A percentile compares a stretch with the other conserved stretches of the same genome.
Evolutionary conservation across 2,329 filamentous ascomycete species (phyloP).

Genomic region (Colletotrichum sidae): DNA sequence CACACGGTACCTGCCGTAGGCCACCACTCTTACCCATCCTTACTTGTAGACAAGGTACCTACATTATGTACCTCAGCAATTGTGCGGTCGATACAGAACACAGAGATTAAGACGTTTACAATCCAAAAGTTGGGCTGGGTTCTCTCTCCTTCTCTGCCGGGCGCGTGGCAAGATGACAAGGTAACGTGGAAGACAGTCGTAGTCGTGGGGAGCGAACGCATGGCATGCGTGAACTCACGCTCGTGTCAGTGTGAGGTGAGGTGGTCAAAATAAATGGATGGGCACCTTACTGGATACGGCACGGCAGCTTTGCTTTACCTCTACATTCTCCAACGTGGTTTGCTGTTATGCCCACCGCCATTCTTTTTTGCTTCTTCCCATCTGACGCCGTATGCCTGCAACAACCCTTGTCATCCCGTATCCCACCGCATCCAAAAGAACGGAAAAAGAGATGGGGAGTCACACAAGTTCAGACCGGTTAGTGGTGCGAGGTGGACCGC

Average conservation of each 20-base stretch:
- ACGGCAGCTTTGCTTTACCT: slow-evolving; percentile 22
- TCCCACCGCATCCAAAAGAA: slow-evolving; percentile 10
- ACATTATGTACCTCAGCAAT: too few species aligned
- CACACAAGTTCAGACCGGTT: background rate
- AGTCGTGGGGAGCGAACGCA: too few species aligned
- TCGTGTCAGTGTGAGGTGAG: slow-evolving; percentile 19
- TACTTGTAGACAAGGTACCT: too few species aligned
- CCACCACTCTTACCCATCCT: too few species aligned
- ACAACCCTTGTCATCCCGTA: slow-evolving; percentile 12
- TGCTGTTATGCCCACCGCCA: slow-evolving; percentile 33
- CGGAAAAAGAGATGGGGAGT: slow-evolving; percentile 15
- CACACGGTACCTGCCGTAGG: too few species aligned
- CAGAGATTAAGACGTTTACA: too few species aligned
- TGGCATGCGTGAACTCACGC: too few species aligned
- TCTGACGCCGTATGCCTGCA: background rate
- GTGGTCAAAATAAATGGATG: background rate
- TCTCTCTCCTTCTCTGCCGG: too few species aligned
- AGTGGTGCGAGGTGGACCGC: slow-evolving; percentile 14
- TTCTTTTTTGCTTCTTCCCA: slow-evolving; percentile 35
- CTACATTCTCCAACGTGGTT: slow-evolving; percentile 15
- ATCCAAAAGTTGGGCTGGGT: too few species aligned
- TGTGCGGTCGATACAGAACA: too few species aligned
- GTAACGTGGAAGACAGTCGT: too few species aligned
- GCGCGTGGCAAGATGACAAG: too few species aligned
- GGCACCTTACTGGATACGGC: background rate